Conservation (phyloP, 257 asterid species). For the Leonotis leonurus region DNA sequence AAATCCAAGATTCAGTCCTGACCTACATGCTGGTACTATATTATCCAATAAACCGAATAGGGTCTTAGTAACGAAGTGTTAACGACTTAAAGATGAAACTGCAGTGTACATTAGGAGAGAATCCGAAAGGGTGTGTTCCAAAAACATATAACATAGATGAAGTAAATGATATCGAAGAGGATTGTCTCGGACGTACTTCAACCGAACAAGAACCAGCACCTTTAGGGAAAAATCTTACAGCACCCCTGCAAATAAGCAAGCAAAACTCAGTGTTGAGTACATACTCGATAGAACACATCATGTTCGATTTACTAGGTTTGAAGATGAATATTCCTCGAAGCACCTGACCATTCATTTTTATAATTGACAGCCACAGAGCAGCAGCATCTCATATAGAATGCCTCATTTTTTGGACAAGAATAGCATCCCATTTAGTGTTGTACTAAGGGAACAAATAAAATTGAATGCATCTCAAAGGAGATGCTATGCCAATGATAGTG, state of each 20-base stretch:
- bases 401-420: not conserved
- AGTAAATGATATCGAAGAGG: not conserved
- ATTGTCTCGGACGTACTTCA: constrained; percentile 47
- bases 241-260: constrained; percentile 67
- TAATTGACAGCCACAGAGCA: not conserved
- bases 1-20: too few species aligned
- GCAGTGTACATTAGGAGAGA: not conserved
- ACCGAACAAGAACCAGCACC: constrained; percentile 65
- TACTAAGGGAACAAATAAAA: not conserved
- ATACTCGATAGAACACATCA: not conserved
- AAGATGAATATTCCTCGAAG: not conserved
- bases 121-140: not conserved
- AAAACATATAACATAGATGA: not conserved
- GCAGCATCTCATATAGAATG: not conserved
- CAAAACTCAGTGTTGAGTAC: constrained; percentile 12
- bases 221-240: constrained; percentile 82
- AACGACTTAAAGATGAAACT: constrained; percentile 1
- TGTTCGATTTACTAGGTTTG: not conserved
- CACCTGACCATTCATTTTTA: not conserved
- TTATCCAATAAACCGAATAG: too few species aligned
- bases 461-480: not conserved
- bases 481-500: not conserved
- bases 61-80: not conserved
- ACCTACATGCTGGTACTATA: too few species aligned
- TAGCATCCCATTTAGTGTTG: not conserved